Base-by-base conservation (phyloP, 345 rosid genomes). In the Citrus cavaleriei region DNA sequence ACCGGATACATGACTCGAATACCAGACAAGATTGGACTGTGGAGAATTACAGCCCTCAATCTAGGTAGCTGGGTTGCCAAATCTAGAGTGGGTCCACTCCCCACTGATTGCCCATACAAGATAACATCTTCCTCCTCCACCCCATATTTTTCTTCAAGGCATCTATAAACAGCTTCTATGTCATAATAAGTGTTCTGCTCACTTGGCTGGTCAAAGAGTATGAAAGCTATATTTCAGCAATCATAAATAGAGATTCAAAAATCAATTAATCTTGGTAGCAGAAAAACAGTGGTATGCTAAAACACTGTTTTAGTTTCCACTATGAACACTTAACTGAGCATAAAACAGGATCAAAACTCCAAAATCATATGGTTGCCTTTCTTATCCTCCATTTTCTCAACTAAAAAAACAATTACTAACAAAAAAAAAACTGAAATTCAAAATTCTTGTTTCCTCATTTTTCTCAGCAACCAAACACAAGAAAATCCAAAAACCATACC, bases 81-180 rank as follows among this genome's bases (percentile, higher is more conserved):
- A 74, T 95, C 97, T 78, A 93, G 86, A 78, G 98, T 92, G 49
- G 99, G 98, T 28, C 99, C 99, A 77, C 98, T 95, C 62, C 98
- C 98, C 51, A 95, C 95, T 10, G 98, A 95, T 77, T 95, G 98
- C 42, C 98, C 98, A 60, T 95, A 95, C 78, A 95, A 87, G 79
- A 95, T 88, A 54, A 91, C 89, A 86, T 93, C 90, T 84, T 93
- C 95, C 85, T 95, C 91, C 85, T 90, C 92, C 24, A 84, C 91
- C 58, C 92, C 95, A 62, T 93, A 95, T 79, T 82, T 89, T 75
- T 93, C 93, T 68, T 83, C 89, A 68, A 93, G 93, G 78, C 93
- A 95, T 84, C 89, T 88, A 85, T 91, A 93, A n/a, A 83, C 95
- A 27, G 97, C 96, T 82, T 93, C 96, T 74, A 95, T 90, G 83